A percentile compares a stretch with the other conserved stretches of the same genome.
These are phyloP conservation scores for Periconia sp. DNA, from an alignment of 2,329 filamentous ascomycete genomes.

Conservation along the genomic window DNA sequence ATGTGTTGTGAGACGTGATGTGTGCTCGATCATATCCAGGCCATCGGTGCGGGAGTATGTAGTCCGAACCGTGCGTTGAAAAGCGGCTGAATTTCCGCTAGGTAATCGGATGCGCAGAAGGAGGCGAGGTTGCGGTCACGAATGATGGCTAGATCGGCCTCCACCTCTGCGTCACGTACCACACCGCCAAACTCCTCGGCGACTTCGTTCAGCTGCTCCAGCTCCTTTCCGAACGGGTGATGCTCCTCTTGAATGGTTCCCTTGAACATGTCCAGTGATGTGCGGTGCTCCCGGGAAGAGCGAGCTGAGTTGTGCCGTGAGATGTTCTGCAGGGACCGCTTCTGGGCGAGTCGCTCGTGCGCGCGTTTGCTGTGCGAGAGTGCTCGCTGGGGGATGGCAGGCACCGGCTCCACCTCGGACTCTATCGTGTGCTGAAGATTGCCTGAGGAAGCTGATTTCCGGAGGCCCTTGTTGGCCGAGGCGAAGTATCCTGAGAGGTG, in stretches of 20 bases:
- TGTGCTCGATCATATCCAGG: constrained; percentile 44
- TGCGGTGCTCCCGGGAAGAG: constrained; percentile 63
- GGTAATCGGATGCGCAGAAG: constrained; percentile 82
- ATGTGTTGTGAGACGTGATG: background rate
- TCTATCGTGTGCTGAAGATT: constrained; percentile 37
- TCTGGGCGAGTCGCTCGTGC: constrained; percentile 75
- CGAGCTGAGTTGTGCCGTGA: constrained; percentile 56
- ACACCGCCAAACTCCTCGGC: constrained; percentile 79
- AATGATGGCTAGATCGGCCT: constrained; percentile 78
- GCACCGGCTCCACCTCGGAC: constrained; percentile 62
- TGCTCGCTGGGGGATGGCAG: constrained; percentile 76
- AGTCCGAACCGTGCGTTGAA: constrained; percentile 30
- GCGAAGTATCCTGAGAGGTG: constrained; percentile 65
- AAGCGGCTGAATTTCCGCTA: constrained; percentile 77
- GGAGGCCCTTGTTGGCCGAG: constrained; percentile 53
- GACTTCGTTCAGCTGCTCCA: constrained; percentile 90
- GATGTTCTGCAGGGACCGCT: constrained; percentile 63
- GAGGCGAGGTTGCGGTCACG: constrained; percentile 71
- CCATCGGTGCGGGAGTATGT: constrained; percentile 32
- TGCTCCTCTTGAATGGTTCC: constrained; percentile 45
- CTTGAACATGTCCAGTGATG: constrained; percentile 51
- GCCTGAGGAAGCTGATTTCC: constrained; percentile 47
- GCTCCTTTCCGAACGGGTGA: constrained; percentile 86
- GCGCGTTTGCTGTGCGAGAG: constrained; percentile 89
- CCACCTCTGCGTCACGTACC: constrained; percentile 66